These are phyloP conservation scores for Xylaria bambusicola DNA, from an alignment of 495 filamentous ascomycete genomes.

Conservation along the genomic window DNA sequence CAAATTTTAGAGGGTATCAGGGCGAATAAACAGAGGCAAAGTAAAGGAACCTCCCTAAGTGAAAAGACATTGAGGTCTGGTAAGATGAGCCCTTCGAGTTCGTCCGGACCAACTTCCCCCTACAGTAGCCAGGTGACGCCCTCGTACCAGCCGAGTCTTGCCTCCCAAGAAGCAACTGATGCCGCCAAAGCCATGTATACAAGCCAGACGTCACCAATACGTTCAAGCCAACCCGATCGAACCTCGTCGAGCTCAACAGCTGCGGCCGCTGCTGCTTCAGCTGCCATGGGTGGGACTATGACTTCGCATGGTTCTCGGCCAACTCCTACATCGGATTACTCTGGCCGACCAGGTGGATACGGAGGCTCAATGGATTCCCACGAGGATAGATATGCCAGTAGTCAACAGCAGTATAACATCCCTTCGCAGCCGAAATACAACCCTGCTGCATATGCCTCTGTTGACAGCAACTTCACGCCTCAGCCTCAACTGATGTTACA, in stretches of 20 bases:
- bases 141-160: constrained; percentile 38
- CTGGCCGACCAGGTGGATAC: constrained; percentile 40
- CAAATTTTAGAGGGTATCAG: constrained; percentile 77
- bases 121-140: constrained; percentile 28
- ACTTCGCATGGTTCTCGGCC: constrained; percentile 28
- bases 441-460: constrained; percentile 69
- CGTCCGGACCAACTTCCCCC: constrained; percentile 32
- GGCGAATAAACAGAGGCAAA: constrained; percentile 57
- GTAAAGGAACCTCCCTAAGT: constrained; percentile 56
- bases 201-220: constrained; percentile 50
- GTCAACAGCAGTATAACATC: constrained; percentile 35
- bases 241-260: constrained; percentile 41
- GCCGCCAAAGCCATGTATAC: constrained; percentile 54
- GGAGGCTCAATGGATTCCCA: constrained; percentile 36
- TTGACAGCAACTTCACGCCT: constrained; percentile 54
- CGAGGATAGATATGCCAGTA: constrained; percentile 50
- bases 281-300: constrained; percentile 44
- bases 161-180: constrained; percentile 51
- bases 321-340: constrained; percentile 40
- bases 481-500: constrained; percentile 44
- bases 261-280: constrained; percentile 50
- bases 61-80: constrained; percentile 66
- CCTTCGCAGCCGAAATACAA: constrained; percentile 70
- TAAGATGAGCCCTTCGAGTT: constrained; percentile 39
- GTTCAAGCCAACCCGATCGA: constrained; percentile 42